phyloP scores from a whole-genome alignment of 768 basidiomycete species.

The Suillus tomentosus region DNA sequence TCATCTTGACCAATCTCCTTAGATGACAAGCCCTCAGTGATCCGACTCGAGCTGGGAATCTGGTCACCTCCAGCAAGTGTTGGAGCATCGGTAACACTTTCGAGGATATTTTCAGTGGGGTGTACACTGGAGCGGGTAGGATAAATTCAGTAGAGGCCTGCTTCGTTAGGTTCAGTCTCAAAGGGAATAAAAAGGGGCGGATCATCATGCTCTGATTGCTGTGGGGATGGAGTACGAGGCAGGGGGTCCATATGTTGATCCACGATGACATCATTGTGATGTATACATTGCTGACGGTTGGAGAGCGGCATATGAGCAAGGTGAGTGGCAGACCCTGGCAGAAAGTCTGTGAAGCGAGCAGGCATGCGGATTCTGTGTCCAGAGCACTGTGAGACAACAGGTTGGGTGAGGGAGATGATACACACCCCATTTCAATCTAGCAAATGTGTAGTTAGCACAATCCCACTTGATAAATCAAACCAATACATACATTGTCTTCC shows the following conservation, averaged over 20 bases:
- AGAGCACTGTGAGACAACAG: slow-evolving; percentile 8
- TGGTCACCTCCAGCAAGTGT: too few species aligned
- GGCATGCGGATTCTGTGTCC: slow-evolving; percentile 15
- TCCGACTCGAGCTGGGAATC: too few species aligned
- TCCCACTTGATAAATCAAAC: not conserved
- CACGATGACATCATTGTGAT: not conserved
- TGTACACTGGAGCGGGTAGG: too few species aligned
- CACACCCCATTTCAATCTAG: not conserved
- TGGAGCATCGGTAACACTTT: too few species aligned
- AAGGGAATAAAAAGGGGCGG: too few species aligned
- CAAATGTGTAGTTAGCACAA: not conserved
- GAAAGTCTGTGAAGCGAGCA: slow-evolving; percentile 10
- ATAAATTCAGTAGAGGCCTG: too few species aligned
- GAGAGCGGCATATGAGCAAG: not conserved
- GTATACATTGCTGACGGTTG: not conserved
- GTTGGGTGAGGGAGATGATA: not conserved
- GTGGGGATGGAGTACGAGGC: not conserved
- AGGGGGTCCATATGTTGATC: not conserved
- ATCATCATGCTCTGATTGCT: too few species aligned
- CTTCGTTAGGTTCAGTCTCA: too few species aligned
- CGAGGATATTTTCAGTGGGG: too few species aligned
- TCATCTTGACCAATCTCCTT: too few species aligned
- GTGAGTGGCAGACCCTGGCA: slow-evolving; percentile 6
- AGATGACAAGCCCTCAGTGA: too few species aligned
- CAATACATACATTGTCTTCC: not conserved